phyloP scores from a whole-genome alignment of 306 rosid genomes.

The Luffa acutangula region DNA sequence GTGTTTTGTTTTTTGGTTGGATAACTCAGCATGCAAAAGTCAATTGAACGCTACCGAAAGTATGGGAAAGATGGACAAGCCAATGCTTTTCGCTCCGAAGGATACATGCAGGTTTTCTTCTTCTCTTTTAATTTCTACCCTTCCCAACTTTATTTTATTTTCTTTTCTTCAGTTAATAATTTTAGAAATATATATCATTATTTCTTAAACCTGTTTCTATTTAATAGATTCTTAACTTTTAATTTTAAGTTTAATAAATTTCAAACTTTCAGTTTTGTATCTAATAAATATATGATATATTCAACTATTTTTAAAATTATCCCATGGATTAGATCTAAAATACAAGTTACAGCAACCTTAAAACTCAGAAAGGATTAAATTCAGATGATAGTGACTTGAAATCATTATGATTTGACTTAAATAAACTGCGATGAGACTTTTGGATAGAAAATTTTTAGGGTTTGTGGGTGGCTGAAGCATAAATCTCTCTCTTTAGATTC shows the following conservation, averaged over 20 bases:
- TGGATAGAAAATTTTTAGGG: background rate
- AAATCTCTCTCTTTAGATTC: no score
- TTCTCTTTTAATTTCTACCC: background rate
- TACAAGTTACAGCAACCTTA: background rate
- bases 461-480: background rate
- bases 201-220: no score
- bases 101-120: conserved; percentile 33
- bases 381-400: background rate
- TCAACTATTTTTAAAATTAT: no score
- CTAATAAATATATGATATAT: no score
- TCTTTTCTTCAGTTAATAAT: no score
- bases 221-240: no score
- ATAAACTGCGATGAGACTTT: background rate
- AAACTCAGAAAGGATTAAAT: background rate
- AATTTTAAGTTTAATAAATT: no score
- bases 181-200: no score
- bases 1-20: background rate
- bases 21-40: conserved; percentile 38
- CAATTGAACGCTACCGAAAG: conserved; percentile 26
- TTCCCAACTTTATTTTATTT: background rate
- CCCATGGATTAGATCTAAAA: no score
- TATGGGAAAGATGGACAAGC: conserved; percentile 12
- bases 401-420: background rate
- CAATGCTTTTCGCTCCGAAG: conserved; percentile 20
- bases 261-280: no score